Evolutionary conservation across 768 basidiomycete genomes (phyloP), one percentile per base, ranked within the genome.

Genomic region (Psilocybe azurescens): DNA sequence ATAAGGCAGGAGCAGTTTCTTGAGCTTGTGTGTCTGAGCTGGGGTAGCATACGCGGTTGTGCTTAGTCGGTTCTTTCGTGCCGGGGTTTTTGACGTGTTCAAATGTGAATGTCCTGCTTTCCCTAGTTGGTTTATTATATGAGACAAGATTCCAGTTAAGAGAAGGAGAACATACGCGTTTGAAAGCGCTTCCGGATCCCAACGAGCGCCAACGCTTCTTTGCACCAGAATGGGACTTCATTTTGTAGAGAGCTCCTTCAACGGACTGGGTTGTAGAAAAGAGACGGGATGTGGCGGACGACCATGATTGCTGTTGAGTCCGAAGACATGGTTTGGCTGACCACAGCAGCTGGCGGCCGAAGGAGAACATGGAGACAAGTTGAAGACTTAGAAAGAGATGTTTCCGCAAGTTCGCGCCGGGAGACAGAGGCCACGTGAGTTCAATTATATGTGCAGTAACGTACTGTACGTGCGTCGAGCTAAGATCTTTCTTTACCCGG

Each of bases 191-290:
- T 16, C 86, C 84, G 28, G 84, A 87, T n/a, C 84, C 83, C 49
- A 92, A 74, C 3, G 89, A 87, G 60, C 85, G 79, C 90, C 90
- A 93, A 63, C 91, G 79, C 75, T 93, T 93, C 78, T 93, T 93
- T 24, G 91, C 84, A 9, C 91, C 91, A 3, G 86, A 89, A 72
- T 93, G 91, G 1, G 89, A 84, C 74, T 93, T 93, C 67, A 93
- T 77, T 77, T 93, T 93, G 56, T 91, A 91, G n/a, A 32, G 14
- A 33, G 79, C 79, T 58, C 87, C 89, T 57, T 83, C 80, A 30
- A 74, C 72, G 1, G 81, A 64, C 6, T 83, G 73, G 4, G 87
- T 85, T 13, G 86, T 85, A 39, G 91, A 89, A 73, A 93, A 91
- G 13, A 78, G 67, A 24, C 84, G 82, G 11, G 70, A 57, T 36